These are phyloP conservation scores for Aureobasidium mangrovei DNA, from an alignment of 2,329 filamentous ascomycete species.

Conservation along the genomic window DNA sequence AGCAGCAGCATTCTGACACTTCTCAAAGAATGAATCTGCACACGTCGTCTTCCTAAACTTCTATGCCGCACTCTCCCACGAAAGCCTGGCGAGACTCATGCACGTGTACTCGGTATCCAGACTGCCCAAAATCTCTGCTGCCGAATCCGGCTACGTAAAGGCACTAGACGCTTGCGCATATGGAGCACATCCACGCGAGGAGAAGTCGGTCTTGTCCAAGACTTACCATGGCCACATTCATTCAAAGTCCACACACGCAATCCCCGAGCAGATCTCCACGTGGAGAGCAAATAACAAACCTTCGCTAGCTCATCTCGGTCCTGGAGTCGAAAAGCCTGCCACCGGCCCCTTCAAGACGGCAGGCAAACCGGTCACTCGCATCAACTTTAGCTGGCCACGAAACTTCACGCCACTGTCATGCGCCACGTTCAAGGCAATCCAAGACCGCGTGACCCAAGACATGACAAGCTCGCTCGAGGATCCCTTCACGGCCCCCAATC, in stretches of 20 bases:
- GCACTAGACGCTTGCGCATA: constrained; percentile 22
- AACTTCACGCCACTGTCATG: neutral
- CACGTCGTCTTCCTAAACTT: constrained; percentile 30
- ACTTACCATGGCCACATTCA: neutral
- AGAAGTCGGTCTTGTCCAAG: neutral
- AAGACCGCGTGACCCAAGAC: neutral
- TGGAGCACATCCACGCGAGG: neutral
- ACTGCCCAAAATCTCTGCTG: constrained; percentile 32
- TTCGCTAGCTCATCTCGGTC: neutral
- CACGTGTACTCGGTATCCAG: constrained; percentile 40
- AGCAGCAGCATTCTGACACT: constrained; percentile 24
- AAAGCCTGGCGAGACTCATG: constrained; percentile 37
- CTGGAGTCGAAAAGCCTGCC: neutral
- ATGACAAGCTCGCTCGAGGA: neutral
- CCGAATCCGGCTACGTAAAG: constrained; percentile 32
- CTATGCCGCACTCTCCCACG: constrained; percentile 39
- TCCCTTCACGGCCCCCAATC: neutral
- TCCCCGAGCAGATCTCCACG: neutral
- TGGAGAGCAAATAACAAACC: neutral
- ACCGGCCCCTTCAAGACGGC: neutral
- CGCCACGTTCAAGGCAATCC: neutral
- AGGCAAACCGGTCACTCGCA: neutral
- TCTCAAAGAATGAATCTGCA: constrained; percentile 28
- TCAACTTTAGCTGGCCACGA: constrained; percentile 9
- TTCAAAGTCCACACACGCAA: neutral